These are phyloP conservation scores for Metarhizium brunneum DNA, from an alignment of 2,329 filamentous ascomycete species.

Conservation along the genomic window DNA sequence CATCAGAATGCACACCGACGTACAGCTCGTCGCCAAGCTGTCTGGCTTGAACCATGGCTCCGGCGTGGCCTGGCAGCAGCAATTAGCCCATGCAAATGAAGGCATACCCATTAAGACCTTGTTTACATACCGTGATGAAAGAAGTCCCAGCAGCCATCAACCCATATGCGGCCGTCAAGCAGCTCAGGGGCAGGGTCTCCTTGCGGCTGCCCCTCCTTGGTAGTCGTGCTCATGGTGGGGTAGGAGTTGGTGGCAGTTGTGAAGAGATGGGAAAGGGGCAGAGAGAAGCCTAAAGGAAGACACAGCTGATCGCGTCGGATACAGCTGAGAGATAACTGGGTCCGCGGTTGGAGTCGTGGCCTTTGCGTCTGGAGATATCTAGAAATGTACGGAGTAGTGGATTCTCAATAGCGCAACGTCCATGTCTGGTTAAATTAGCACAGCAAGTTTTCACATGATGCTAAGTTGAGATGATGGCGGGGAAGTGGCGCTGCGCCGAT, in stretches of 20 bases:
- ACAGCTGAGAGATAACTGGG: neutral
- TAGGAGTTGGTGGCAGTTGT: neutral
- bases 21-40: slow-evolving; percentile 82
- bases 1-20: slow-evolving; percentile 91
- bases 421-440: neutral
- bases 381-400: neutral
- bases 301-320: neutral
- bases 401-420: neutral
- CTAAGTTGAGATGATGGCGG: too few relatives aligned
- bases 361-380: neutral
- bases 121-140: slow-evolving; percentile 73
- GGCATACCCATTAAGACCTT: neutral
- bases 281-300: neutral
- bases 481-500: neutral
- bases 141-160: slow-evolving; percentile 98
- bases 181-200: slow-evolving; percentile 45
- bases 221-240: slow-evolving; percentile 14
- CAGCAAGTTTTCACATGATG: neutral
- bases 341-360: neutral
- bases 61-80: slow-evolving; percentile 65
- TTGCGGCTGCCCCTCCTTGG: slow-evolving; percentile 17
- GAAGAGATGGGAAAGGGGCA: neutral
- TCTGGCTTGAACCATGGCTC: slow-evolving; percentile 91
- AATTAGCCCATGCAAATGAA: neutral
- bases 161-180: slow-evolving; percentile 75